Base-by-base conservation (phyloP, 2,329 filamentous ascomycete species). In the Trichoderma atroviride region DNA sequence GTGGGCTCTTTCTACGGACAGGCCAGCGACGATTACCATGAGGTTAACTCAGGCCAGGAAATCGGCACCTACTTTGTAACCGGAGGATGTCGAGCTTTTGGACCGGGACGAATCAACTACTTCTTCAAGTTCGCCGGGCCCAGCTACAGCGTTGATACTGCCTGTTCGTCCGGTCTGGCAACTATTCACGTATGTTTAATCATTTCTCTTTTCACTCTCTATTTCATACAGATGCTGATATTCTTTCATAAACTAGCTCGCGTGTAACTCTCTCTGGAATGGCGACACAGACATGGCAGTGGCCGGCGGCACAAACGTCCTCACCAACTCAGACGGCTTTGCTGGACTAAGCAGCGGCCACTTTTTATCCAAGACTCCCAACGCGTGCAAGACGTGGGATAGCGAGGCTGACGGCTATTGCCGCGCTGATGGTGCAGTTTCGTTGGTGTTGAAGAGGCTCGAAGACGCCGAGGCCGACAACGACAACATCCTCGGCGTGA, bases 251-350 rank as follows among this genome's bases (percentile, higher is more conserved):
- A 19, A 29, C 70, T 89, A 92, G 40, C 47, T 43, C 27, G 69
- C 69, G 22, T 56, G 13, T n/a, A 43, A 63, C 29, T 68, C 53
- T 55, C 29, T 68, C 7, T 89, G 87, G 84, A 83, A 83, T 6
- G 87, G 89, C 11, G 92, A 96, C 73, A 93, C 91, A 71, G 92
- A 96, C 75, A 94, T 91, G 11, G 93, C 92, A 1, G 88, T 94
- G 35, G 91, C 92, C 3, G 93, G 93, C 69, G 93, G 93, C 71
- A 82, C 92, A 24, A 93, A 92, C 62, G 89, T 93, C 70, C 89
- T 93, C 79, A 94, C 91, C 65, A 93, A 93, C 80, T 91, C 92
- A 0, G 92, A 94, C 78, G 92, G 92, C 82, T 93, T 92, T 80
- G 85, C 90, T 13, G 91, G 91, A 73, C 83, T 95, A 9, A 91